phyloP scores from a whole-genome alignment of 2,329 filamentous ascomycete genomes.

The Xylariomycetidae sp. region DNA sequence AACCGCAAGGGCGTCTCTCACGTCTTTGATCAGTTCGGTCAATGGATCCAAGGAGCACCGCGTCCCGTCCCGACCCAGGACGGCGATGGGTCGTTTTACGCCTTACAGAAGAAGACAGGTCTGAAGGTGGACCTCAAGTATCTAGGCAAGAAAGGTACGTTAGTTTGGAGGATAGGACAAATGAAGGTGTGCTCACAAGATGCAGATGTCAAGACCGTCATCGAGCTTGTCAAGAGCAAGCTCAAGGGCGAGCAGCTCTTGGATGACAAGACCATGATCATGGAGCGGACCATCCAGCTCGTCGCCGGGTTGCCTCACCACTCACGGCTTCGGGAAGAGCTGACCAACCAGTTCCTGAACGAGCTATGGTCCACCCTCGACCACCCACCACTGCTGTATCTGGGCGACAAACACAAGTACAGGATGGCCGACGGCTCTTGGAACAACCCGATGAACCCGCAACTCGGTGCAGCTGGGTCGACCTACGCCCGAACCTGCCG shows the following conservation, averaged over 20 bases:
- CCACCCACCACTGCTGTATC: conserved; percentile 63
- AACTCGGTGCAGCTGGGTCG: conserved; percentile 60
- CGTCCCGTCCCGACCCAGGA: conserved; percentile 58
- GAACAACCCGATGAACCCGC: conserved; percentile 63
- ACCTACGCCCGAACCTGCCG: conserved; percentile 61
- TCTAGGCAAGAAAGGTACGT: conserved; percentile 41
- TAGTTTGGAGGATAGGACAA: too few relatives aligned
- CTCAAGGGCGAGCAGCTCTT: conserved; percentile 48
- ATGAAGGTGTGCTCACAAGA: conserved; percentile 7
- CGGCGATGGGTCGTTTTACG: conserved; percentile 55
- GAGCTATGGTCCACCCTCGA: conserved; percentile 66
- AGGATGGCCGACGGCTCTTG: conserved; percentile 64
- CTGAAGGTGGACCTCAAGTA: conserved; percentile 52
- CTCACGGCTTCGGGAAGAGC: conserved; percentile 53
- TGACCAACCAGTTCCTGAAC: conserved; percentile 63
- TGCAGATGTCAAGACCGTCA: conserved; percentile 56
- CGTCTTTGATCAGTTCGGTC: conserved; percentile 28
- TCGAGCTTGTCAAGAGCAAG: conserved; percentile 55
- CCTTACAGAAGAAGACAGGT: conserved; percentile 41
- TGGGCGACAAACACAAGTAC: conserved; percentile 58
- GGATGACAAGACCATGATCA: conserved; percentile 73
- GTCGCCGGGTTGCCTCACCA: conserved; percentile 57
- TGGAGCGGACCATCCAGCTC: conserved; percentile 67
- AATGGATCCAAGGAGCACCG: conserved; percentile 41
- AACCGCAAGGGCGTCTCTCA: conserved; percentile 28